A percentile compares a stretch with the other conserved stretches of the same genome.
phyloP scores from a whole-genome alignment of 768 basidiomycete genomes.

The Stropharia rugosoannulata region DNA sequence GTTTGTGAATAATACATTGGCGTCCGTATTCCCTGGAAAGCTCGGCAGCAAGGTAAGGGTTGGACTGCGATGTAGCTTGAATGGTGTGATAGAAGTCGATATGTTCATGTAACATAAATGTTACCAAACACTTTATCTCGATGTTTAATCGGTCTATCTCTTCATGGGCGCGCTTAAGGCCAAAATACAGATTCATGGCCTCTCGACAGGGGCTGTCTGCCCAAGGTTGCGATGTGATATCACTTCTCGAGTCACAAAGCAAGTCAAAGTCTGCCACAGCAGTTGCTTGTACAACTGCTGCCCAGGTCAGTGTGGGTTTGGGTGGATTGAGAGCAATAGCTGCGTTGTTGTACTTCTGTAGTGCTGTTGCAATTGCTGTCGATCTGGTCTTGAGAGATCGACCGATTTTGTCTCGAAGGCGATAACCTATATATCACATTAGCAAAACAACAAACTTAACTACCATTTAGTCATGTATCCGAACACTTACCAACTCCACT shows the following conservation, averaged over 20 bases:
- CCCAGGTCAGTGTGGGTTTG: neutral
- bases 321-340: neutral
- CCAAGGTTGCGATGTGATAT: neutral
- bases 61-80: neutral
- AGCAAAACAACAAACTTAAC: neutral
- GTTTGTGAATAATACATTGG: neutral
- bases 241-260: neutral
- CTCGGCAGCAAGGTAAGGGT: neutral
- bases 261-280: neutral
- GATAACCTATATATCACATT: neutral
- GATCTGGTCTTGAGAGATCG: neutral
- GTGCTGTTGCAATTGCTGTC: neutral
- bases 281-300: neutral
- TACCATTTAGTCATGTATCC: no score
- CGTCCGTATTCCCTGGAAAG: neutral
- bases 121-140: neutral
- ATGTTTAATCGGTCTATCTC: neutral
- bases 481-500: constrained; percentile 3
- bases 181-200: neutral
- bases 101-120: constrained; percentile 7
- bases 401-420: neutral
- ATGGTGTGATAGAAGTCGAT: neutral
- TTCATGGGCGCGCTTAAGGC: neutral
- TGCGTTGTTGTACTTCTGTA: neutral
- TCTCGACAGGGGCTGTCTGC: neutral